Evolutionary conservation across 495 filamentous ascomycete genomes (phyloP).

Genomic region (Aspergillus asperescens): DNA sequence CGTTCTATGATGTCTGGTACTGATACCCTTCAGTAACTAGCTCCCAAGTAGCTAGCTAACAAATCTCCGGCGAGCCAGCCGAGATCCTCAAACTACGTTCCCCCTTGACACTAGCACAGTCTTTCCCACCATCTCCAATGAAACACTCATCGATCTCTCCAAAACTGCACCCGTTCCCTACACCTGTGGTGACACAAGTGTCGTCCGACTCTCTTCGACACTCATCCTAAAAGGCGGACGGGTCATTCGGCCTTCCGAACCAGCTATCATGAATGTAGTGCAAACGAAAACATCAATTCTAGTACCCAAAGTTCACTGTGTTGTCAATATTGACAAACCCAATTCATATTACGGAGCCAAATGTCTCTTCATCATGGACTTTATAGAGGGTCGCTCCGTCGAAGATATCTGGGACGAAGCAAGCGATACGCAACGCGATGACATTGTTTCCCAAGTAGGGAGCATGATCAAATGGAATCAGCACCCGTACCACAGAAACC

Average conservation of each 20-base stretch:
- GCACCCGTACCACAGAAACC: not conserved
- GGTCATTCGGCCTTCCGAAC: not conserved
- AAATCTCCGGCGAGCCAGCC: not conserved
- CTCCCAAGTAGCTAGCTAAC: not conserved
- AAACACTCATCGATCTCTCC: not conserved
- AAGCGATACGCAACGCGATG: not conserved
- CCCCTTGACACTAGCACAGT: not conserved
- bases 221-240: not conserved
- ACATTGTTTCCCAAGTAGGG: not conserved
- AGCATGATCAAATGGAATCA: not conserved
- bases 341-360: not conserved
- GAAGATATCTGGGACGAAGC: not conserved
- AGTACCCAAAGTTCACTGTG: not conserved
- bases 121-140: not conserved
- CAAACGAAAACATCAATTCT: not conserved
- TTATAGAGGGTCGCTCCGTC: not conserved
- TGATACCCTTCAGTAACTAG: too few relatives aligned
- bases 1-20: too few relatives aligned
- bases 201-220: not conserved
- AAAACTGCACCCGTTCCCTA: not conserved
- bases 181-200: not conserved
- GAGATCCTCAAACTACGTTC: not conserved
- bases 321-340: not conserved
- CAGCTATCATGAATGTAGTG: not conserved
- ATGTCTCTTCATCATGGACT: not conserved